Percentiles rank a stretch among this genome's conserved stretches.
These are phyloP conservation scores for Silene uniflora DNA, from an alignment of 148 eudicot genomes.

Conservation along the genomic window DNA sequence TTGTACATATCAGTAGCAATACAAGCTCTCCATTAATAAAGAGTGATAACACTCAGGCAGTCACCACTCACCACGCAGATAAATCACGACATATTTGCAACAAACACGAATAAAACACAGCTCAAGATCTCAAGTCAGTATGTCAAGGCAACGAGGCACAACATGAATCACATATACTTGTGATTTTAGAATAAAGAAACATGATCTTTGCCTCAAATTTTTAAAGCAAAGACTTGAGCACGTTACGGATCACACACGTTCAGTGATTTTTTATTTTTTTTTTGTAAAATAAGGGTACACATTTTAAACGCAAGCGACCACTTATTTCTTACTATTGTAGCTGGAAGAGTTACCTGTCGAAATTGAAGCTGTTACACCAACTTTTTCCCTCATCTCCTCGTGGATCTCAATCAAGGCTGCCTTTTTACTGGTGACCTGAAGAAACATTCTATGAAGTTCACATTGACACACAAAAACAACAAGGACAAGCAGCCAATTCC, in stretches of 20 bases:
- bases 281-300: slow-evolving; percentile 5
- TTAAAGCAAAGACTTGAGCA: not conserved
- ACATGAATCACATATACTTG: not conserved
- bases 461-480: not conserved
- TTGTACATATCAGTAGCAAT: slow-evolving; percentile 1
- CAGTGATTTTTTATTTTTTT: not conserved
- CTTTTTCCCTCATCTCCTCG: slow-evolving; percentile 59
- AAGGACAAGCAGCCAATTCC: not conserved
- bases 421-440: slow-evolving; percentile 91
- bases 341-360: slow-evolving; percentile 52
- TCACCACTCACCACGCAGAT: not conserved
- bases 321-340: not conserved
- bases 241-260: not conserved
- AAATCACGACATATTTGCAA: not conserved
- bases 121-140: not conserved
- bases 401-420: slow-evolving; percentile 77
- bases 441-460: not conserved
- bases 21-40: not conserved
- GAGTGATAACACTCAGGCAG: no score
- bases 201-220: not conserved
- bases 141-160: not conserved
- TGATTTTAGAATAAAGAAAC: not conserved
- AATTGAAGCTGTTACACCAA: slow-evolving; percentile 66
- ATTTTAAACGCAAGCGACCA: not conserved
- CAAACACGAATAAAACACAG: not conserved